phyloP scores from a whole-genome alignment of 495 filamentous ascomycete species.

The Neurospora intermedia region DNA sequence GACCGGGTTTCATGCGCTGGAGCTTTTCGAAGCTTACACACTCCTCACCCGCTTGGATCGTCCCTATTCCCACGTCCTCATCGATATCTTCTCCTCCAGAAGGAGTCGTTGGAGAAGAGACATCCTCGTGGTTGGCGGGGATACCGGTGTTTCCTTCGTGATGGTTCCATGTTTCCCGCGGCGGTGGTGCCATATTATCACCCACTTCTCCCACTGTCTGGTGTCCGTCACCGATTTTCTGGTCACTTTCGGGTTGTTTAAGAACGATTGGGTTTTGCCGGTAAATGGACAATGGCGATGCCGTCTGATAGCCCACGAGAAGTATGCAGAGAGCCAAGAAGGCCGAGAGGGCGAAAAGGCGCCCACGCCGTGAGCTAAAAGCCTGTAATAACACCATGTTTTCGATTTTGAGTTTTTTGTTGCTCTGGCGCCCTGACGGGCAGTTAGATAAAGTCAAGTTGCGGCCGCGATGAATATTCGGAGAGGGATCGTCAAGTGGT shows the following conservation, averaged over 20 bases:
- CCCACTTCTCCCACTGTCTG: background rate
- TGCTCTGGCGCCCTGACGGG: background rate
- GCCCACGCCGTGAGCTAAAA: background rate
- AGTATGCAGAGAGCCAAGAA: background rate
- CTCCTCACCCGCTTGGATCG: background rate
- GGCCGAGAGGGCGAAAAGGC: background rate
- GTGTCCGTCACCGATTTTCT: background rate
- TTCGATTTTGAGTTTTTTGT: background rate
- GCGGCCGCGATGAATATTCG: background rate
- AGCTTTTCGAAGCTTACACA: constrained; percentile 13
- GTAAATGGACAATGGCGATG: background rate
- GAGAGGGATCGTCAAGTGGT: background rate
- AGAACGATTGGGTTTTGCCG: background rate
- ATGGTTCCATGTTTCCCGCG: background rate
- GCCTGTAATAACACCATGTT: background rate
- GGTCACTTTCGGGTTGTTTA: background rate
- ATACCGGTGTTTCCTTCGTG: background rate
- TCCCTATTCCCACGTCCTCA: background rate
- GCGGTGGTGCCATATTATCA: background rate
- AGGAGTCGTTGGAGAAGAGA: background rate
- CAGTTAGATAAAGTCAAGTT: background rate
- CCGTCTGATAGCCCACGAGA: background rate
- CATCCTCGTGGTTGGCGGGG: background rate
- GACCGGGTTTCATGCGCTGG: constrained; percentile 20
- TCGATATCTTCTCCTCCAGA: background rate